Evolutionary conservation across 2,329 filamentous ascomycete genomes (phyloP), one percentile per base, ranked within the genome.

Genomic region (Colletotrichum lini): DNA sequence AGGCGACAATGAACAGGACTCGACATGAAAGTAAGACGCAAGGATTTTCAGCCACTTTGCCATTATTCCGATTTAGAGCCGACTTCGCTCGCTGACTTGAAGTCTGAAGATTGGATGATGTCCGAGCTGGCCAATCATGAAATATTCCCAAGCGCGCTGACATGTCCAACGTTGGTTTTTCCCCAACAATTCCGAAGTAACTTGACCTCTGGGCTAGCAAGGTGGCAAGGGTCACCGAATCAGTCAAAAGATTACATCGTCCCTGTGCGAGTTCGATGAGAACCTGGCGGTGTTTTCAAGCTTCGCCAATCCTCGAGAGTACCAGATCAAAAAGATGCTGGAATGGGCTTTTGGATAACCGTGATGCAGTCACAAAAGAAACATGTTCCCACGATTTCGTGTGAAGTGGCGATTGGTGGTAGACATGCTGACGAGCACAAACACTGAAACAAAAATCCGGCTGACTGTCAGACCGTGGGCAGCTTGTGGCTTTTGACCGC

Each of bases 381-480:
- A n/a, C 9, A 2, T 2, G 2, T 21, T 12, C 8, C 45, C n/a
- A n/a, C 16, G 4, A 7, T 4, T 9, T 4, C 23, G 1, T 15
- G 12, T 6, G 45, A 12, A 8, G n/a, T 10, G 21, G 47, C 21
- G 21, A 13, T 21, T 50, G 5, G 9, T 50, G 21, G 4, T 26
- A 3, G 21, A 50, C 15, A n/a, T 26, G 47, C 12, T 26, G 10
- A 50, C 12, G 21, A 50, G 5, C 21, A 15, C 5, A 23, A 50
- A 26, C n/a, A 12, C 10, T 3, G 23, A 23, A 23, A 12, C 21
- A 26, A 12, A 9, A 18, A 26, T 50, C 7, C 4, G 9, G 52
- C 16, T 10, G 52, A 21, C 6, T 56, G 18, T 40, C 53, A 8
- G 53, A 23, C 23, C 3, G 4, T 8, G 4, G 21, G 13, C 21